phyloP scores from a whole-genome alignment of 768 basidiomycete genomes.

The Termitomyces sp. region DNA sequence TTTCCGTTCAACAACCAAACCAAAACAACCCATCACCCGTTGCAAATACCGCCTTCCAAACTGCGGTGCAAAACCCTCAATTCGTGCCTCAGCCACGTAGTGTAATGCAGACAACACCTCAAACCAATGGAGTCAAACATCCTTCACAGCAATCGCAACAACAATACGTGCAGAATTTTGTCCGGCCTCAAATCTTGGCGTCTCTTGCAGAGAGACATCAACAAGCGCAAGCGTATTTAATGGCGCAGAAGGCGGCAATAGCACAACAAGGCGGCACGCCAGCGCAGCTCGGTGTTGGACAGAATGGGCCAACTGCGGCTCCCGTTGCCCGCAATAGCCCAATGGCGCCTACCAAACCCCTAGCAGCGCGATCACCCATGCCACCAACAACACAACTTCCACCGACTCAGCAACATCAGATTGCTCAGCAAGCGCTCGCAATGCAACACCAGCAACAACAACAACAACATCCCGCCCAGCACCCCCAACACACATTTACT shows the following conservation, averaged over 20 bases:
- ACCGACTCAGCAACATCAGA: slow-evolving; percentile 12
- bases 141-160: slow-evolving; percentile 1
- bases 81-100: slow-evolving; percentile 6
- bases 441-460: slow-evolving; percentile 14
- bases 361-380: slow-evolving; percentile 26
- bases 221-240: slow-evolving; percentile 1
- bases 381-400: slow-evolving; percentile 23
- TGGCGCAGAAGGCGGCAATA: slow-evolving; percentile 4
- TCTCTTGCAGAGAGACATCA: slow-evolving; percentile 3
- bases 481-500: slow-evolving; percentile 20
- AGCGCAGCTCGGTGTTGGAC: slow-evolving; percentile 15
- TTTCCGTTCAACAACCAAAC: slow-evolving; percentile 2
- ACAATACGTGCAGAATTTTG: background rate
- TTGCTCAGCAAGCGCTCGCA: slow-evolving; percentile 1
- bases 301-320: slow-evolving; percentile 8
- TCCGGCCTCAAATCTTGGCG: background rate
- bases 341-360: slow-evolving; percentile 25
- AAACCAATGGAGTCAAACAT: background rate
- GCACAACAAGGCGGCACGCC: slow-evolving; percentile 25
- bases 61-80: slow-evolving; percentile 7
- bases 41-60: slow-evolving; percentile 9
- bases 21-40: slow-evolving; percentile 14
- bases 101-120: background rate
- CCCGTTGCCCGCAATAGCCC: slow-evolving; percentile 31
- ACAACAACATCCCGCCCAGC: slow-evolving; percentile 14